Base-by-base conservation (phyloP, 352 stramenopile genomes). In the Pythium sukuiense region DNA sequence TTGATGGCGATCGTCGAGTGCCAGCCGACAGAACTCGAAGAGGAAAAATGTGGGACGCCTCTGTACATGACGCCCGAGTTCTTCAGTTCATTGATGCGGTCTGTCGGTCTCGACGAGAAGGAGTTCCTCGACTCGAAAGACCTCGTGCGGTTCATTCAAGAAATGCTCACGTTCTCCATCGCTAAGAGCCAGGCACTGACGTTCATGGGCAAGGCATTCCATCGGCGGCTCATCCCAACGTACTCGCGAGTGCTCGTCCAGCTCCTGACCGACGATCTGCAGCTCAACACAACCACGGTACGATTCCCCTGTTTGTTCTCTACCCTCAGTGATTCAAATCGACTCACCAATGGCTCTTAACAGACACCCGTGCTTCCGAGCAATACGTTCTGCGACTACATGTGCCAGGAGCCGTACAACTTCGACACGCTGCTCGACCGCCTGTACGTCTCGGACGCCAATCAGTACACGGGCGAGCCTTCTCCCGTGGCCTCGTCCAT, bases 181-280 rank as follows among this genome's bases (percentile, higher is more conserved):
- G 77, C 79, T 27, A 73, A 71, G 14, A 90, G 79, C 59, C 69
- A 69, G 13, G 41, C 68, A 30, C 74, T 90, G 14, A 76, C 70
- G 30, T 84, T 89, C 61, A 71, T 89, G 75, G 79, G 82, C 65
- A 90, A 89, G 61, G 76, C 77, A 1, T 76, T 80, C 43, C 82
- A 90, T 62, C 74, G 77, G 11, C 69, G 82, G 18, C 61, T 83
- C 27, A 76, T 89, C 27, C 72, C 80, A 2, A 64, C 76, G 35
- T 88, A 89, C 52, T 65, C 83, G 12, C 67, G 70, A 13, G 73
- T 87, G 37, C 63, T 90, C n/a, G 77, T 74, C 29, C 60, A 63
- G 12, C 52, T 74, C 20, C 61, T 88, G 35, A 50, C 84, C 35
- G 46, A 79, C n/a, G 73, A 85, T 13, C 80, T 90, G 20, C 71